Base-by-base conservation (phyloP, 2,329 filamentous ascomycete genomes). In the Trichophyton verrucosum region DNA sequence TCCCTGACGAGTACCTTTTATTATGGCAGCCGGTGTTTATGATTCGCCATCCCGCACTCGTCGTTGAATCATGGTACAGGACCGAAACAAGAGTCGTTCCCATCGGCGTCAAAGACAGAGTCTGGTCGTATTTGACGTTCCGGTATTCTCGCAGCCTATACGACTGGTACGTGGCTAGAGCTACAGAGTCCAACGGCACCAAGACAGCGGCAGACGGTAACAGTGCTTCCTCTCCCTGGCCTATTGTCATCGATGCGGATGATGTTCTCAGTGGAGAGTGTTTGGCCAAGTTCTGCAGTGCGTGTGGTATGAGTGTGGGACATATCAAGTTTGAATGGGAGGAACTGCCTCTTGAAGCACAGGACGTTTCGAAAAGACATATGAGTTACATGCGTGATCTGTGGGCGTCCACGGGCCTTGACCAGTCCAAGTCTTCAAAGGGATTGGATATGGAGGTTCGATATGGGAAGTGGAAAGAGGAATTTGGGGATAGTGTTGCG, bases 41-140 rank as follows among this genome's bases (percentile, higher is more conserved):
- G 27, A 73, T 76, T 60, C 69, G 74, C 0, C 72, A 76, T 59
- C 75, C 74, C 1, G 72, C 72, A 7, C 64, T 76, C 17, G 62
- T 68, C 2, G 75, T 73, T 44, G 69, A 73, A 4, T 76, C 74
- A 1, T 64, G 69, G 24, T 73, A 72, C 61, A 73, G 73, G 68
- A 57, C 53, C 67, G 2, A 53, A 64, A 13, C 53, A 53, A 0
- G 46, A 17, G 2, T 64, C 63, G 4, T 42, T 60, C 53, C 67
- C 7, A 63, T 66, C 24, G 59, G 65, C 66, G 22, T 63, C 61
- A 1, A 7, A 65, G 47, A 56, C 20, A 64, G 66, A 1, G 20
- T 65, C 1, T 66, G 68, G 9, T 38, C 61, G 11, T 59, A 64
- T 3, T 66, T 71, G 24, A 70, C 71, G 61, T 60, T 73, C 40